phyloP scores from a whole-genome alignment of 139 green algal genomes.

The Edaphochlamys debaryana region DNA sequence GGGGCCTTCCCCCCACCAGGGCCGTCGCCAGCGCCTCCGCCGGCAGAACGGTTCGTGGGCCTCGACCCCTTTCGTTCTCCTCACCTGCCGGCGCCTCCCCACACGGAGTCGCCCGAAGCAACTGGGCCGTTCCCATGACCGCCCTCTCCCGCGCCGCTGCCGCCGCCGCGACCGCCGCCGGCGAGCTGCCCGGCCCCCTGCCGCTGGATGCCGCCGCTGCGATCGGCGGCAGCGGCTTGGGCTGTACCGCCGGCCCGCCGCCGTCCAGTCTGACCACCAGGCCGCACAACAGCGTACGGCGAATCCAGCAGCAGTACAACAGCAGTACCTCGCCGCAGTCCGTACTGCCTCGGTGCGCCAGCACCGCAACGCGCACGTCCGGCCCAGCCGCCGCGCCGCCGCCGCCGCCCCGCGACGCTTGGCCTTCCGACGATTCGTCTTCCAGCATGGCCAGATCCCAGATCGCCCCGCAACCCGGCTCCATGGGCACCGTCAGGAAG shows the following conservation, averaged over 20 bases:
- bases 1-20: too few relatives aligned
- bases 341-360: constrained; percentile 7
- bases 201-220: not conserved
- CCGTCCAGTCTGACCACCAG: not conserved
- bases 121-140: not conserved
- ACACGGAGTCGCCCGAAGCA: constrained; percentile 5
- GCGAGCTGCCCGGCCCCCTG: not conserved
- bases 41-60: too few relatives aligned
- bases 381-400: too few relatives aligned
- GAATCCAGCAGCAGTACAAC: not conserved
- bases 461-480: constrained; percentile 20
- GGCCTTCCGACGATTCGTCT: not conserved
- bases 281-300: not conserved
- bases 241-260: too few relatives aligned
- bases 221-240: too few relatives aligned
- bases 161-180: not conserved
- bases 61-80: too few relatives aligned
- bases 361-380: constrained; percentile 2
- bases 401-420: not conserved
- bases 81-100: not conserved
- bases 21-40: too few relatives aligned
- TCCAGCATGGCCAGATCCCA: constrained; percentile 24
- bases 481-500: not conserved
- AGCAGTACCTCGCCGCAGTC: constrained; percentile 20
- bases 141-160: not conserved